Conservation (phyloP, 2,329 filamentous ascomycete genomes). For the Cladosporium sp. region DNA sequence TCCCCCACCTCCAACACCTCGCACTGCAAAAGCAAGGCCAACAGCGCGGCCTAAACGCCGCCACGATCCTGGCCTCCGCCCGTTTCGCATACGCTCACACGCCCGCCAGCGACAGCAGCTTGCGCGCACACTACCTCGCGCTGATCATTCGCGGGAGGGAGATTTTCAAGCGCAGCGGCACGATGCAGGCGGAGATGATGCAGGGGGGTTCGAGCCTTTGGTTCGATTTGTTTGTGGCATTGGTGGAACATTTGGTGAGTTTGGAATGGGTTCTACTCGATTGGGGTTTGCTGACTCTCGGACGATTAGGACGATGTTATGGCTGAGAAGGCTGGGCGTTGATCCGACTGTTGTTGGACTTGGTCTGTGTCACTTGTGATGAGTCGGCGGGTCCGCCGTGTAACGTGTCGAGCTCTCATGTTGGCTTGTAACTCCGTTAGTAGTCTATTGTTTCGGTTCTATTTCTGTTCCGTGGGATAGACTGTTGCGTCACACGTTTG, state of each 20-base stretch:
- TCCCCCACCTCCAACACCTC: constrained; percentile 80
- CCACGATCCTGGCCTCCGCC: constrained; percentile 81
- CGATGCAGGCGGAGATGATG: constrained; percentile 95
- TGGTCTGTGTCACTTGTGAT: no score
- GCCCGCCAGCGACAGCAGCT: constrained; percentile 83
- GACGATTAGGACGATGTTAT: constrained; percentile 1
- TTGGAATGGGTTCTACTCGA: not conserved
- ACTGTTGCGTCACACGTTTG: no score
- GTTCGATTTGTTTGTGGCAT: constrained; percentile 89
- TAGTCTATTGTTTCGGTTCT: no score
- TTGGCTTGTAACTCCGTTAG: no score
- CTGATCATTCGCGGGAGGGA: constrained; percentile 83
- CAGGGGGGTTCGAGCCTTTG: constrained; percentile 74
- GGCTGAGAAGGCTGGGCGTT: not conserved
- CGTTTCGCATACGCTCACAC: constrained; percentile 87
- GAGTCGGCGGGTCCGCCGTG: no score
- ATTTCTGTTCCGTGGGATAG: no score
- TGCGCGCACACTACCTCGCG: constrained; percentile 85
- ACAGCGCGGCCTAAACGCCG: constrained; percentile 76
- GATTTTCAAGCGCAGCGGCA: constrained; percentile 90
- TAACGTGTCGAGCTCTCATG: no score
- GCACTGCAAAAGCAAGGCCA: constrained; percentile 86
- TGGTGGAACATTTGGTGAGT: constrained; percentile 84
- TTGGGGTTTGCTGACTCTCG: not conserved
- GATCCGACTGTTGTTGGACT: not conserved